Evolutionary conservation across 1,284 basidiomycete genomes (phyloP).

Genomic region (Heterobasidion irregulare): DNA sequence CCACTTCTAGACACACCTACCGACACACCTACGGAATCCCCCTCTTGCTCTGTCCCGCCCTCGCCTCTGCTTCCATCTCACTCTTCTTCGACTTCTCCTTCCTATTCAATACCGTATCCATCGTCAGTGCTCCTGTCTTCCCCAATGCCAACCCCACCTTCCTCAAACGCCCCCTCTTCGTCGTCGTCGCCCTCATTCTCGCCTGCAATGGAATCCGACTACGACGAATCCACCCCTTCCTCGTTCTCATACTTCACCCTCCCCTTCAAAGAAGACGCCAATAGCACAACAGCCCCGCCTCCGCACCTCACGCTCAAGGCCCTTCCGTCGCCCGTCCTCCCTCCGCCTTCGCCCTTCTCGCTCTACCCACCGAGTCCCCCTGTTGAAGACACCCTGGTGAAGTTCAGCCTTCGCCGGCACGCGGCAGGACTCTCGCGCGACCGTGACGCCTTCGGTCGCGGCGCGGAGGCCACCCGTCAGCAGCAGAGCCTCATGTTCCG

Average conservation of each 20-base stretch:
- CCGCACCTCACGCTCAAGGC: conserved; percentile 14
- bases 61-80: not conserved
- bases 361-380: conserved; percentile 15
- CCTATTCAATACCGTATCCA: no score
- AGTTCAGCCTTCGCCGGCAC: not conserved
- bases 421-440: not conserved
- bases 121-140: not conserved
- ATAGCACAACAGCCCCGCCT: no score
- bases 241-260: not conserved
- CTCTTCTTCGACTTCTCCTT: no score
- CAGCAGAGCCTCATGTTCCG: no score
- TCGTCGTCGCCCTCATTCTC: not conserved
- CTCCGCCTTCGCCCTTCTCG: conserved; percentile 23
- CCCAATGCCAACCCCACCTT: not conserved
- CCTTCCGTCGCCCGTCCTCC: conserved; percentile 21
- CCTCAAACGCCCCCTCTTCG: not conserved
- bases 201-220: not conserved
- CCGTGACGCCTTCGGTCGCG: not conserved
- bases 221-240: not conserved
- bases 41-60: not conserved
- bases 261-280: not conserved
- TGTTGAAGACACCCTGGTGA: not conserved
- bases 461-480: no score
- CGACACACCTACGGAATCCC: not conserved
- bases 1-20: conserved; percentile 9